Evolutionary conservation across 441 rosid species (phyloP).

Genomic region (Adansonia gregorii): DNA sequence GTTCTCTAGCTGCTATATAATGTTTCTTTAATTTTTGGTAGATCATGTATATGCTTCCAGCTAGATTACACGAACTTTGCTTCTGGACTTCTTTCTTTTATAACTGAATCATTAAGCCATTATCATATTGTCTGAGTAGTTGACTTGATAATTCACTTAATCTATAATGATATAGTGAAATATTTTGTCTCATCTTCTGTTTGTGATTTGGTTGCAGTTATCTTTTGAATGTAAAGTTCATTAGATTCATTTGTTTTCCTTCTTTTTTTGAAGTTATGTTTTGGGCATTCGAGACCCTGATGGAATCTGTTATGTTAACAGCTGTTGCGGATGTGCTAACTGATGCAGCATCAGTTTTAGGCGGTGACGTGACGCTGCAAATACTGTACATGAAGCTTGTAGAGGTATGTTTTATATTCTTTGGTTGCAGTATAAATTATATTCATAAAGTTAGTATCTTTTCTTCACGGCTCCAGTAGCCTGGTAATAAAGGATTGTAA

Average conservation of each 20-base stretch:
- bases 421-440: constrained; percentile 13
- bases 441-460: constrained; percentile 7
- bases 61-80: not conserved
- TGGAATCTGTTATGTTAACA: constrained; percentile 48
- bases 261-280: not conserved
- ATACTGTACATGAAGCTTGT: constrained; percentile 87
- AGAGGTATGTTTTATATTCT: constrained; percentile 61
- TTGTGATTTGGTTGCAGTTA: constrained; percentile 28
- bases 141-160: constrained; percentile 10
- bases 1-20: not conserved
- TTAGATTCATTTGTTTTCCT: constrained; percentile 26
- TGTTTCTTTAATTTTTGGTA: not conserved
- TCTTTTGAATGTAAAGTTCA: constrained; percentile 29
- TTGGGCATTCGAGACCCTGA: constrained; percentile 38
- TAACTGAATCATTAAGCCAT: constrained; percentile 1
- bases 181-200: not conserved
- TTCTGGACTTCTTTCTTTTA: constrained; percentile 9
- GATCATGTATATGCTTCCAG: not conserved
- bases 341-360: constrained; percentile 92
- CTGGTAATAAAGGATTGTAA: not conserved
- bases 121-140: constrained; percentile 6
- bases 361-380: constrained; percentile 86
- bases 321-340: constrained; percentile 97
- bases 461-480: not conserved
- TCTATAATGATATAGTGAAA: not conserved